Base-by-base conservation (phyloP, 2,329 filamentous ascomycete genomes). In the Trichoderma sp. region DNA sequence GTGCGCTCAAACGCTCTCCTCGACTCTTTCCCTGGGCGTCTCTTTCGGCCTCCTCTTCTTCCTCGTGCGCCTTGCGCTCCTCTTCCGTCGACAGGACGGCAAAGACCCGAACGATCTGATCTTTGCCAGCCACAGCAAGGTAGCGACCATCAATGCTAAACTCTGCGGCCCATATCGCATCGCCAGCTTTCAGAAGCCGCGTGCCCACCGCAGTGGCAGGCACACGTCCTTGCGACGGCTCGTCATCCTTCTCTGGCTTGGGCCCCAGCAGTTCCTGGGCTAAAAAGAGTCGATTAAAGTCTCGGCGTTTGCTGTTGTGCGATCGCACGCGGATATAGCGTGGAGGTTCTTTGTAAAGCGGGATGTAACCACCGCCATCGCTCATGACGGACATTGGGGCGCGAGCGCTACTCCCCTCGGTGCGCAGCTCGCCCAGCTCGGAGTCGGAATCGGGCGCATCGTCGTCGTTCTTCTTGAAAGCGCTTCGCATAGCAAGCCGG, bases 101-200 rank as follows among this genome's bases (percentile, higher is more conserved):
- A 92, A 95, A 99, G 18, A 98, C 89, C 21, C 95, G 88, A 12
- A 99, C 90, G 18, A 95, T 87, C 74, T 90, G 90, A 79, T 98
- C 96, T 75, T 95, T 93, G 4, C 96, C 96, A 12, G 93, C 96
- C n/a, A 94, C 94, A 6, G 96, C 96, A 21, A 99, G 85, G 79
- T 95, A 97, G 77, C 87, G 93, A 6, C 96, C 96, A 82, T 98
- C 95, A 73, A 91, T 91, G 78, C 95, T 98, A 78, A 98, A 98
- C 77, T 96, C 93, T 74, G 93, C 89, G 0, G 95, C 91, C 96
- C 96, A 99, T 39, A 97, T 91, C 0, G 96, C 94, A 73, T 92
- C 88, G 47, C 85, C 85, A 8, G 83, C 84, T 56, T 82, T 81
- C 4, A 82, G 74, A 39, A 83, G 79, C 73, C 82, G 84, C 72